Conservation (phyloP, 2,329 filamentous ascomycete species). For the Fonsecaea nubica region DNA sequence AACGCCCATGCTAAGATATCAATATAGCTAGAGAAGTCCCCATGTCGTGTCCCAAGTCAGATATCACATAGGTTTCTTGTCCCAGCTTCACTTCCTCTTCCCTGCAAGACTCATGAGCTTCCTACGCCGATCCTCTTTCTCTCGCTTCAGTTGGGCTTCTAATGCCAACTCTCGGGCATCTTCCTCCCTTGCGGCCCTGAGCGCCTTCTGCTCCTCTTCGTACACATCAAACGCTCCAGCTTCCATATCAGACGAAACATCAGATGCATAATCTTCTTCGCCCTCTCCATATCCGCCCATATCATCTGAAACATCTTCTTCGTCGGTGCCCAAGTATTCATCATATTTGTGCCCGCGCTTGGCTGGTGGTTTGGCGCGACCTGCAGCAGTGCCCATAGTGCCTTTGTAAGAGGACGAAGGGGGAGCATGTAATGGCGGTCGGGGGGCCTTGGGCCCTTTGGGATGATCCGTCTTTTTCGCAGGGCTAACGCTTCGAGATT, state of each 20-base stretch:
- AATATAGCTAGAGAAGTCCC: neutral
- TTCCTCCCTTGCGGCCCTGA: constrained; percentile 51
- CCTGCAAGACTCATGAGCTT: constrained; percentile 49
- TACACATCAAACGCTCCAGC: constrained; percentile 56
- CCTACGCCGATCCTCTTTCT: constrained; percentile 55
- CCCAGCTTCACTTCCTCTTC: constrained; percentile 33
- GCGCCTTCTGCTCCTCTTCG: constrained; percentile 52
- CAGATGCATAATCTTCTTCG: constrained; percentile 50
- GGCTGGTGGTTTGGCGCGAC: constrained; percentile 42
- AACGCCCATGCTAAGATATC: constrained; percentile 35
- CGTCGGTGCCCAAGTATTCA: constrained; percentile 56
- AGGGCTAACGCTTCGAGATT: constrained; percentile 36
- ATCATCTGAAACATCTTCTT: constrained; percentile 52
- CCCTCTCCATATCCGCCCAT: constrained; percentile 49
- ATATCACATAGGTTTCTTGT: neutral
- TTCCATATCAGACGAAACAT: constrained; percentile 59
- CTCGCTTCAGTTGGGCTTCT: constrained; percentile 54
- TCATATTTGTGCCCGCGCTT: constrained; percentile 38
- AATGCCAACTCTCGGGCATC: constrained; percentile 54
- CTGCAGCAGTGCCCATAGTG: constrained; percentile 49
- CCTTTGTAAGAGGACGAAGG: constrained; percentile 48
- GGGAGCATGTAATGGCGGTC: constrained; percentile 38
- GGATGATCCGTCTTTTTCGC: constrained; percentile 45
- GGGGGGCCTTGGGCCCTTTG: constrained; percentile 29
- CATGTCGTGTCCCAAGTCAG: neutral